phyloP scores from a whole-genome alignment of 164 flowering plant genomes.

The Chimonanthus salicifolius region DNA sequence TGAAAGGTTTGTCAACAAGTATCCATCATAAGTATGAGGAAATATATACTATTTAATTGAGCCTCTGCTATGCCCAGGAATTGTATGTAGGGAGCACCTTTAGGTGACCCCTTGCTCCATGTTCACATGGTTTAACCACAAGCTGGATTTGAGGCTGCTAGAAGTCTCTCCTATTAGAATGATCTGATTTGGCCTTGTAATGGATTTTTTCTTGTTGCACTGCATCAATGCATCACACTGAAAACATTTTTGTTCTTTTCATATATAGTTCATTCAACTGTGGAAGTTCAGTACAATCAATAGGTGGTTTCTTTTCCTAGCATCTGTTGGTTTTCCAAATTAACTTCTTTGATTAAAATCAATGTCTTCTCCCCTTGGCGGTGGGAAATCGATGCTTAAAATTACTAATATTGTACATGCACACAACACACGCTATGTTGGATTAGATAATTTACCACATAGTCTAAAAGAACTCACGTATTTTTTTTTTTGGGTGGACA shows the following conservation, averaged over 20 bases:
- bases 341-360: neutral
- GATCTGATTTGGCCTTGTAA: neutral
- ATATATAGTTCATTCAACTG: too few relatives aligned
- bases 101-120: neutral
- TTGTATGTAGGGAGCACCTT: neutral
- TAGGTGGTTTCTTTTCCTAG: neutral
- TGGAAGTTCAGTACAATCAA: too few relatives aligned
- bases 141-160: too few relatives aligned
- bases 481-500: slow-evolving; percentile 19
- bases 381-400: neutral
- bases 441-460: neutral
- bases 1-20: too few relatives aligned
- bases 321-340: neutral
- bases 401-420: neutral
- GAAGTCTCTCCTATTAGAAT: too few relatives aligned
- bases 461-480: neutral
- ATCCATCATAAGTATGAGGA: too few relatives aligned
- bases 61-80: too few relatives aligned
- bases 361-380: neutral
- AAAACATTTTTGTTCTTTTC: too few relatives aligned
- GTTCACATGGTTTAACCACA: too few relatives aligned
- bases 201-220: neutral
- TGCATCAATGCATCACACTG: neutral
- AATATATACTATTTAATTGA: too few relatives aligned
- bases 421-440: neutral